phyloP scores from a whole-genome alignment of 2,329 filamentous ascomycete species.

The Hypoxylon sp. region DNA sequence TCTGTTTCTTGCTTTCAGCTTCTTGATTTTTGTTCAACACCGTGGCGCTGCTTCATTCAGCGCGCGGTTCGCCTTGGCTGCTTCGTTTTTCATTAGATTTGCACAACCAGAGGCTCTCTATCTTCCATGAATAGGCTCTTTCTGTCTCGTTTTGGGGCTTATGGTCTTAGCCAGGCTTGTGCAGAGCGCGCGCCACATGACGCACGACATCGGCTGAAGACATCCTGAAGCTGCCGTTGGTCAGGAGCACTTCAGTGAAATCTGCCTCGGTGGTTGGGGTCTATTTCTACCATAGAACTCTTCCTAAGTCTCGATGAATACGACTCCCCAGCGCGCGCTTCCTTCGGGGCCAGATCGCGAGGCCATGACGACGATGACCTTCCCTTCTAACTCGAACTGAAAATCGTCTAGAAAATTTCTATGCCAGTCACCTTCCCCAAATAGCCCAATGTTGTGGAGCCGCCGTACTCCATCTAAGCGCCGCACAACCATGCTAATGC shows the following conservation, averaged over 20 bases:
- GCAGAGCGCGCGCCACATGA: slow-evolving; percentile 52
- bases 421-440: slow-evolving; percentile 45
- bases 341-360: slow-evolving; percentile 29
- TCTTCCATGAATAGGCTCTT: slow-evolving; percentile 32
- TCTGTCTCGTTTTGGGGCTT: slow-evolving; percentile 32
- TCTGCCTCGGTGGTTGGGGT: slow-evolving; percentile 42
- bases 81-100: slow-evolving; percentile 45
- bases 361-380: slow-evolving; percentile 26
- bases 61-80: slow-evolving; percentile 52
- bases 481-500: slow-evolving; percentile 38
- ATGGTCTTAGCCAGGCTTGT: slow-evolving; percentile 32
- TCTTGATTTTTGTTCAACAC: slow-evolving; percentile 20
- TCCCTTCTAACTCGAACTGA: slow-evolving; percentile 28
- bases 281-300: slow-evolving; percentile 39
- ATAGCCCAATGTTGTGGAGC: slow-evolving; percentile 44
- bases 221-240: slow-evolving; percentile 40
- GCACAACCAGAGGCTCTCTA: slow-evolving; percentile 45
- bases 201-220: slow-evolving; percentile 43
- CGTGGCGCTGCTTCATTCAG: slow-evolving; percentile 49
- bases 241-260: slow-evolving; percentile 26
- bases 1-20: slow-evolving; percentile 16
- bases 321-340: slow-evolving; percentile 48
- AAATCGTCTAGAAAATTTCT: slow-evolving; percentile 37
- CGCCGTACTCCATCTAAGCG: slow-evolving; percentile 48
- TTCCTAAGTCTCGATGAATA: slow-evolving; percentile 22